A percentile compares a stretch with the other conserved stretches of the same genome.
phyloP scores from a whole-genome alignment of 225 moss, liverwort and hornwort species.

The Marchantia polymorpha region DNA sequence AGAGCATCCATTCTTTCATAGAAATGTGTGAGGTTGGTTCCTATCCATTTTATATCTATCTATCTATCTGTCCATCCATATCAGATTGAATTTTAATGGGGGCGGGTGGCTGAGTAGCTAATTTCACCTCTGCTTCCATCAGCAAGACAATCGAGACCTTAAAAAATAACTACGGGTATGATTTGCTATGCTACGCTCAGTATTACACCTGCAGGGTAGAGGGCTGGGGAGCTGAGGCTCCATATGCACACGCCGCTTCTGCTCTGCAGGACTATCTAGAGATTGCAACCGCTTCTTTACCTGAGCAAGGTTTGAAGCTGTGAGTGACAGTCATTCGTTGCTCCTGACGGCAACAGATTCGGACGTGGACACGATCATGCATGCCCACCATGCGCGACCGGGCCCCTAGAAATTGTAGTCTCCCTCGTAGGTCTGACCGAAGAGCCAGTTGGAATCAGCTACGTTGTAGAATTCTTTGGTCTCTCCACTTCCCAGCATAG shows the following conservation, averaged over 20 bases:
- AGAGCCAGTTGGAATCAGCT: constrained; percentile 40
- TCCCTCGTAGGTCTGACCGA: constrained; percentile 49
- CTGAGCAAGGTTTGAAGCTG: neutral
- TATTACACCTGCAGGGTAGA: constrained; percentile 1
- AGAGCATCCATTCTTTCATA: neutral
- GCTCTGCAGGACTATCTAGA: neutral
- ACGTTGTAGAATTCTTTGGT: constrained; percentile 46
- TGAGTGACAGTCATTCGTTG: neutral
- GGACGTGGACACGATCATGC: neutral
- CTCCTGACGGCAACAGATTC: neutral
- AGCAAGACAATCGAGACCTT: neutral
- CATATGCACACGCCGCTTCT: constrained; percentile 14
- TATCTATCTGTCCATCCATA: neutral
- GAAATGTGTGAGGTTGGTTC: neutral
- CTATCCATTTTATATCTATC: too few relatives aligned
- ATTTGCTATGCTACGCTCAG: neutral
- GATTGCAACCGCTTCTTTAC: neutral
- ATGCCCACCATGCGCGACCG: too few relatives aligned
- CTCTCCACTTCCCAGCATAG: constrained; percentile 41
- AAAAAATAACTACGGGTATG: too few relatives aligned
- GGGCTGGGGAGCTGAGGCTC: constrained; percentile 8
- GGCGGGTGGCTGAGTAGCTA: constrained; percentile 20
- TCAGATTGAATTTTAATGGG: neutral
- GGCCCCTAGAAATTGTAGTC: constrained; percentile 15
- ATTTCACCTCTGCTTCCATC: constrained; percentile 17